Evolutionary conservation across 768 basidiomycete genomes (phyloP).

Genomic region (Cubamyces lactineus): DNA sequence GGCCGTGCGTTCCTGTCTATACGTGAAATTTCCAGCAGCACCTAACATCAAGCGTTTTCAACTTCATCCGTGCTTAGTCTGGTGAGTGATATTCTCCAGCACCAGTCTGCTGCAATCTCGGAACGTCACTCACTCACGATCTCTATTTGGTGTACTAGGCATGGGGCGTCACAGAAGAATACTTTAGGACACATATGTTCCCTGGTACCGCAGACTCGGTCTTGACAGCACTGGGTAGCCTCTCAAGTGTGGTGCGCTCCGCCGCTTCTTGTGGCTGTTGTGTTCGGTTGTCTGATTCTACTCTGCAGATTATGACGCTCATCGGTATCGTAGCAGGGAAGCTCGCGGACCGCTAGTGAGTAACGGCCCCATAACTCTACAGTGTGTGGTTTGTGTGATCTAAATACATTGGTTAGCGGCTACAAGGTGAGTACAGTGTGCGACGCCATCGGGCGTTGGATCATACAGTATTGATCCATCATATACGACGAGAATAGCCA

Average conservation of each 20-base stretch:
- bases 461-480: neutral
- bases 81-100: neutral
- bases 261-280: neutral
- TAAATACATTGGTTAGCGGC: slow-evolving; percentile 12
- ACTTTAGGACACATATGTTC: slow-evolving; percentile 34
- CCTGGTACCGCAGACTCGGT: slow-evolving; percentile 21
- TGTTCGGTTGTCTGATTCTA: neutral
- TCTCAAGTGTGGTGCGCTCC: slow-evolving; percentile 29
- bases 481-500: slow-evolving; percentile 21
- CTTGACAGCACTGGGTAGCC: slow-evolving; percentile 33
- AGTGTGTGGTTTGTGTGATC: too few relatives aligned
- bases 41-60: neutral
- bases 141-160: slow-evolving; percentile 21
- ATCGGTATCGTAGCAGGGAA: slow-evolving; percentile 36
- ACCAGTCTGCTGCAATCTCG: too few relatives aligned
- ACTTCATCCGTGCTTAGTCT: neutral
- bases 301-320: slow-evolving; percentile 32
- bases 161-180: slow-evolving; percentile 40
- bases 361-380: neutral
- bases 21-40: neutral
- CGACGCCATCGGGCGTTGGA: too few relatives aligned
- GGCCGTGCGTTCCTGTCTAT: slow-evolving; percentile 28
- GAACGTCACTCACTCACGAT: neutral
- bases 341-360: slow-evolving; percentile 39
- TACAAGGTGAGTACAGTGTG: slow-evolving; percentile 21